phyloP scores from a whole-genome alignment of 2,329 filamentous ascomycete species.

The Aaosphaeria pasadenensis region DNA sequence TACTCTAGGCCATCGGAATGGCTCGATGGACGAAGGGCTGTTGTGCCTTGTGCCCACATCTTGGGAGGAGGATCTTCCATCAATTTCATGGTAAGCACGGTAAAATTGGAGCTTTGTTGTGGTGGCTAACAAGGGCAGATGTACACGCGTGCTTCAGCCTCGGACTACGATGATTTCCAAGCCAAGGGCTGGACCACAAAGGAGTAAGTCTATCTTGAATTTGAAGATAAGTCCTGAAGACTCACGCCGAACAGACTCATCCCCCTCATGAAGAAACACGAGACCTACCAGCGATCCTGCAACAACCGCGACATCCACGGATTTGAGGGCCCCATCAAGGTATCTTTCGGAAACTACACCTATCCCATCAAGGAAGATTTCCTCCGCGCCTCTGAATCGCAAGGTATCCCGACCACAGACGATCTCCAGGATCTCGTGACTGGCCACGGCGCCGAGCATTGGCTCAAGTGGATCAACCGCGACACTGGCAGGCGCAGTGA shows the following conservation, averaged over 20 bases:
- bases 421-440: conserved; percentile 72
- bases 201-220: conserved; percentile 38
- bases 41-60: conserved; percentile 72
- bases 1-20: conserved; percentile 72
- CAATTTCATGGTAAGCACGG: conserved; percentile 66
- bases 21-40: conserved; percentile 66
- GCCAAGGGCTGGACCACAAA: conserved; percentile 76
- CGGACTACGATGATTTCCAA: conserved; percentile 76
- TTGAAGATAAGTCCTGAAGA: too few species aligned
- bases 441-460: conserved; percentile 66
- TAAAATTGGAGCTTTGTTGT: neutral
- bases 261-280: conserved; percentile 76
- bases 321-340: conserved; percentile 77
- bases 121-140: conserved; percentile 46
- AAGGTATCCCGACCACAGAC: conserved; percentile 72
- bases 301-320: conserved; percentile 66
- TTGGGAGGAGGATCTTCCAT: conserved; percentile 71
- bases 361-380: conserved; percentile 84
- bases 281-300: conserved; percentile 62
- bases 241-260: conserved; percentile 44
- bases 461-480: conserved; percentile 81
- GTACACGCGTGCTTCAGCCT: conserved; percentile 70
- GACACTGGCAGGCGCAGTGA: conserved; percentile 70
- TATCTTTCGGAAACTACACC: conserved; percentile 74
- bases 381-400: conserved; percentile 67